These are phyloP conservation scores for Botryococcus braunii DNA, from an alignment of 163 green algal genomes.

Conservation along the genomic window DNA sequence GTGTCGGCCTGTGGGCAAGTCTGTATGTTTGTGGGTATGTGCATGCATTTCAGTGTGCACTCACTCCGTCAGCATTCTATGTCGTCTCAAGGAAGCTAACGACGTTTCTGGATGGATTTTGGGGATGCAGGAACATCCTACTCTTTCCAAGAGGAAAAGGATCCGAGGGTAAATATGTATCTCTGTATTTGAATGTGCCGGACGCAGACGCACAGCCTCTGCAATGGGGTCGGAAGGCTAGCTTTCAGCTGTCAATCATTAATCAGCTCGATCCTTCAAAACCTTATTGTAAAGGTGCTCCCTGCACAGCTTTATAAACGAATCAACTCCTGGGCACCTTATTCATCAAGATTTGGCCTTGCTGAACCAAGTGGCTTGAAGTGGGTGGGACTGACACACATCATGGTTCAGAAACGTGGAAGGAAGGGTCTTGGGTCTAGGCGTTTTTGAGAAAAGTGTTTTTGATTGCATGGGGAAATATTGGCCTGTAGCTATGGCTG, in stretches of 20 bases:
- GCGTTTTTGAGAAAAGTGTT: background rate
- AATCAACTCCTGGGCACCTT: background rate
- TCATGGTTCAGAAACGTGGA: background rate
- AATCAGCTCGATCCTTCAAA: constrained; percentile 49
- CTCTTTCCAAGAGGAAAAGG: constrained; percentile 60
- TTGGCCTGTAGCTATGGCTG: too few species aligned
- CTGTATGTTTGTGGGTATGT: too few species aligned
- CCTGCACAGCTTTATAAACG: background rate
- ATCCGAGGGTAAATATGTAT: constrained; percentile 26
- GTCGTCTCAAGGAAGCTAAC: too few species aligned
- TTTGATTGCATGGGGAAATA: too few species aligned
- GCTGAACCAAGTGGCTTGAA: background rate
- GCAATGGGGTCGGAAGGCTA: constrained; percentile 40
- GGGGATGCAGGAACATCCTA: constrained; percentile 68
- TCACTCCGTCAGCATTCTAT: too few species aligned
- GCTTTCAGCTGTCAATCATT: constrained; percentile 61
- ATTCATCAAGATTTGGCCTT: background rate
- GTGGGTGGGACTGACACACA: background rate
- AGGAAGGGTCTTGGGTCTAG: background rate
- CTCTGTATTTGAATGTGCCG: constrained; percentile 62
- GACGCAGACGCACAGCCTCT: constrained; percentile 43
- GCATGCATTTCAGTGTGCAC: too few species aligned
- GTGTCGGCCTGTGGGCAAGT: too few species aligned
- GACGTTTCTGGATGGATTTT: too few species aligned
- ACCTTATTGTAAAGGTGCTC: constrained; percentile 8